phyloP scores from a whole-genome alignment of 208 protist species.

The Trypanosoma cruzi region DNA sequence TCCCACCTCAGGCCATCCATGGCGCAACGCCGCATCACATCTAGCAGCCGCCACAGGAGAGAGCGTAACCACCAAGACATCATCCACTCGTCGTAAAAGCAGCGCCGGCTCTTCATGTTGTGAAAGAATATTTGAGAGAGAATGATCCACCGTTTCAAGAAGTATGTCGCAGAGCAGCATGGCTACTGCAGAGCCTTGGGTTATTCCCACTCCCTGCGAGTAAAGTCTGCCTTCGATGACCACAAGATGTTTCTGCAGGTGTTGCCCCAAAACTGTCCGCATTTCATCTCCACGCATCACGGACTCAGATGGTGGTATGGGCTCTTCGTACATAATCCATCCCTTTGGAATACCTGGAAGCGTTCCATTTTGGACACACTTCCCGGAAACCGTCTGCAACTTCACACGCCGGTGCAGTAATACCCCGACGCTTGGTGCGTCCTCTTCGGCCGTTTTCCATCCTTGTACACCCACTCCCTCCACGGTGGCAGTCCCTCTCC shows the following conservation, averaged over 20 bases:
- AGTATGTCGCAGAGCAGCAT: conserved; percentile 79
- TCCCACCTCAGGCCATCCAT: conserved; percentile 60
- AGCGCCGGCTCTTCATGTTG: conserved; percentile 48
- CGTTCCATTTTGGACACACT: conserved; percentile 22
- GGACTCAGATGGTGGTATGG: neutral
- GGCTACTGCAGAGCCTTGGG: conserved; percentile 75
- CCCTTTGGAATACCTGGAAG: conserved; percentile 44
- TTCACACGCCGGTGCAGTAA: conserved; percentile 27
- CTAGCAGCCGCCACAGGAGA: conserved; percentile 48
- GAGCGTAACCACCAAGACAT: conserved; percentile 65
- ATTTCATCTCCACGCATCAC: conserved; percentile 41
- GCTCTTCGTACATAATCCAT: conserved; percentile 44
- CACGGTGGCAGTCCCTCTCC: neutral
- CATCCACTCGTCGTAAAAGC: conserved; percentile 75
- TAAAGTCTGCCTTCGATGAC: conserved; percentile 44
- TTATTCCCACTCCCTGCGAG: conserved; percentile 53
- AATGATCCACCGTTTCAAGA: conserved; percentile 33
- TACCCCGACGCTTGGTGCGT: neutral
- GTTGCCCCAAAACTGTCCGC: conserved; percentile 37
- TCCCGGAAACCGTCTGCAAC: conserved; percentile 27
- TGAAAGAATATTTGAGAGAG: conserved; percentile 30
- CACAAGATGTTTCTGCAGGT: conserved; percentile 52
- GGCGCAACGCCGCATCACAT: conserved; percentile 42
- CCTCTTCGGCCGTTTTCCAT: neutral
- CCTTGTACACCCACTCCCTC: neutral